Conservation (phyloP, 805 yeast species). For the Naumovozyma dairenensis region DNA sequence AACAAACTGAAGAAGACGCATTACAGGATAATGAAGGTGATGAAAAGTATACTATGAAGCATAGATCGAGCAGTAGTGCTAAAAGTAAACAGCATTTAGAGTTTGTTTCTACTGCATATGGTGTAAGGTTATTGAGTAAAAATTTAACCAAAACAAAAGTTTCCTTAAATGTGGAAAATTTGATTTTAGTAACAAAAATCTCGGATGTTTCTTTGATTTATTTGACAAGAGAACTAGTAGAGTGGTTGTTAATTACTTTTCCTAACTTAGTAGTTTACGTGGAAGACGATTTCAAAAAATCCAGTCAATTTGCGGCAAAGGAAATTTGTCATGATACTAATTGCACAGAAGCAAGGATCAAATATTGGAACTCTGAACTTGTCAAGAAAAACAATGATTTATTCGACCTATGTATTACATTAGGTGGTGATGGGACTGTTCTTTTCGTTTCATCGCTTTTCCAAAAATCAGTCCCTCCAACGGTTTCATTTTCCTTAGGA, state of each 20-base stretch:
- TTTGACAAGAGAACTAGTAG: conserved; percentile 69
- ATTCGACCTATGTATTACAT: conserved; percentile 71
- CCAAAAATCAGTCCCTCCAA: conserved; percentile 83
- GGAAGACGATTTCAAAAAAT: conserved; percentile 54
- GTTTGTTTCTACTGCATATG: conserved; percentile 71
- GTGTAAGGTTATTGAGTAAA: conserved; percentile 65
- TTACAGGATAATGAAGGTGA: too few species aligned
- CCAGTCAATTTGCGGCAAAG: conserved; percentile 52
- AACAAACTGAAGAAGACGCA: too few species aligned
- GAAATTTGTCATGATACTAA: conserved; percentile 37
- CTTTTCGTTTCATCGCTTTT: conserved; percentile 79
- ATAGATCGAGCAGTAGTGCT: too few species aligned
- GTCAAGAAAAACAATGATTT: conserved; percentile 35
- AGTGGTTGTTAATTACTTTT: conserved; percentile 50
- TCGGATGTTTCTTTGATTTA: conserved; percentile 70
- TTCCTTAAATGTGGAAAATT: conserved; percentile 55
- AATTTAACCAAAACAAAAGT: conserved; percentile 63
- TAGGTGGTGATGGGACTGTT: conserved; percentile 98
- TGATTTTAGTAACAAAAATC: conserved; percentile 83
- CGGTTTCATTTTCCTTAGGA: conserved; percentile 79
- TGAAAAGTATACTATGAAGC: too few species aligned
- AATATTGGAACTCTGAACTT: conserved; percentile 61
- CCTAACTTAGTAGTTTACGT: conserved; percentile 50
- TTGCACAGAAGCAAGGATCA: conserved; percentile 37
- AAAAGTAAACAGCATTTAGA: conserved; percentile 56